phyloP scores from a whole-genome alignment of 1,139 yeast genomes.

The Sugiyamaella pinicola region DNA sequence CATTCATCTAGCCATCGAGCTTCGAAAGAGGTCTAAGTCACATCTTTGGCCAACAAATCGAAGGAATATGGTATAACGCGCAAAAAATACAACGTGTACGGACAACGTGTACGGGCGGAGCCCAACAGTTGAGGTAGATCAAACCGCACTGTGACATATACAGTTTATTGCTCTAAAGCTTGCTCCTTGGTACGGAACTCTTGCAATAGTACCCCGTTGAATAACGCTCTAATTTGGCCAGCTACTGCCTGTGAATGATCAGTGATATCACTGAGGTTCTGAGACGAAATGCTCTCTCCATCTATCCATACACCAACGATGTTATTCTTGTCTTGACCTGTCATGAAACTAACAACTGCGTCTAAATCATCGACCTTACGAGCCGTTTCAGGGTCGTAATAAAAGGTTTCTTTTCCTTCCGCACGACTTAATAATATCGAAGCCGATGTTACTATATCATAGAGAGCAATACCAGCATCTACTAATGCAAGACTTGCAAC shows the following conservation, averaged over 20 bases:
- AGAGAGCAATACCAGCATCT: constrained; percentile 79
- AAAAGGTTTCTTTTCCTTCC: constrained; percentile 8
- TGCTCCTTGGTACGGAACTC: constrained; percentile 24
- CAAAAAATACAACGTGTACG: no score
- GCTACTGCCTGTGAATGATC: constrained; percentile 28
- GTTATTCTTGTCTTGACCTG: constrained; percentile 52
- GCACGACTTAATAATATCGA: constrained; percentile 42
- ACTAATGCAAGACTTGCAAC: constrained; percentile 73
- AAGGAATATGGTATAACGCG: no score
- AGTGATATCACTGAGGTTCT: constrained; percentile 28
- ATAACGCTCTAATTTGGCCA: constrained; percentile 30
- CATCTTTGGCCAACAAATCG: no score
- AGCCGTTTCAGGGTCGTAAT: constrained; percentile 28
- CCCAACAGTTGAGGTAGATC: no score
- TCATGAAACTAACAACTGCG: constrained; percentile 55
- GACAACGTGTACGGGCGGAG: no score
- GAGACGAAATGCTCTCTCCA: constrained; percentile 31
- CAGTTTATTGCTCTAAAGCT: constrained; percentile 3
- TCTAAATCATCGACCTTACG: constrained; percentile 36
- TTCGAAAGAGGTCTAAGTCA: no score
- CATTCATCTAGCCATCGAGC: no score
- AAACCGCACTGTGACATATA: neutral
- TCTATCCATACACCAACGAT: constrained; percentile 57
- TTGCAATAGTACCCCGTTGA: constrained; percentile 34
- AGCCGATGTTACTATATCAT: constrained; percentile 78